Evolutionary conservation across 2,329 filamentous ascomycete genomes (phyloP).

Genomic region (Fusarium pseudoanthophilum): DNA sequence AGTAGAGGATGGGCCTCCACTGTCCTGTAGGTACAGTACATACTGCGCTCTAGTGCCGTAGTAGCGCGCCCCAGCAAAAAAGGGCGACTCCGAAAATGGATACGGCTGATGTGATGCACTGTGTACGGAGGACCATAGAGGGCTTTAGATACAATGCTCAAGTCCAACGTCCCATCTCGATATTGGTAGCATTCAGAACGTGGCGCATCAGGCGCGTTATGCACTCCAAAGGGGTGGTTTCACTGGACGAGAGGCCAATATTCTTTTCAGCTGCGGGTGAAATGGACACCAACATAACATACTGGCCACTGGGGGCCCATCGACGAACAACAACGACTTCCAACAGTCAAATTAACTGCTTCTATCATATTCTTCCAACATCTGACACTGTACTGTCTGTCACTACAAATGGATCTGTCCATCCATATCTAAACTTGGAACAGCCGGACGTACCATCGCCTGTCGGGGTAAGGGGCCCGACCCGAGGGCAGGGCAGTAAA

Average conservation of each 20-base stretch:
- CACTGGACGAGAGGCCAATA: conserved; percentile 1
- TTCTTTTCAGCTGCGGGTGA: neutral
- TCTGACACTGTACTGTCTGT: conserved; percentile 22
- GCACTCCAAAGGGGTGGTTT: conserved; percentile 28
- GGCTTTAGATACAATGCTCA: conserved; percentile 20
- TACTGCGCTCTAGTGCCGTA: conserved; percentile 14
- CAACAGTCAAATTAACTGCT: neutral
- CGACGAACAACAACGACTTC: neutral
- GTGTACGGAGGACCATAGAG: conserved; percentile 25
- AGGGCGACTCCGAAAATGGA: conserved; percentile 38
- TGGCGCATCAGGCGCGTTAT: conserved; percentile 32
- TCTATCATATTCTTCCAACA: neutral
- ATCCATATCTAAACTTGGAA: conserved; percentile 39
- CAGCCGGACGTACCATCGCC: conserved; percentile 34
- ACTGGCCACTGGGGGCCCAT: neutral
- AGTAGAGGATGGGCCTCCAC: neutral
- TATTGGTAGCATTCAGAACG: conserved; percentile 34
- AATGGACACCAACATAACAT: neutral
- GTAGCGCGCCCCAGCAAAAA: conserved; percentile 38
- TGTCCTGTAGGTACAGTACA: neutral
- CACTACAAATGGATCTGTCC: conserved; percentile 26
- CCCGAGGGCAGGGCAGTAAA: conserved; percentile 30
- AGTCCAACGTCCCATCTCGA: conserved; percentile 40
- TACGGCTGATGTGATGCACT: conserved; percentile 32
- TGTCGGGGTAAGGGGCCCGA: conserved; percentile 37